Conservation (phyloP, 2,329 filamentous ascomycete species). For the Penicillium palitans region DNA sequence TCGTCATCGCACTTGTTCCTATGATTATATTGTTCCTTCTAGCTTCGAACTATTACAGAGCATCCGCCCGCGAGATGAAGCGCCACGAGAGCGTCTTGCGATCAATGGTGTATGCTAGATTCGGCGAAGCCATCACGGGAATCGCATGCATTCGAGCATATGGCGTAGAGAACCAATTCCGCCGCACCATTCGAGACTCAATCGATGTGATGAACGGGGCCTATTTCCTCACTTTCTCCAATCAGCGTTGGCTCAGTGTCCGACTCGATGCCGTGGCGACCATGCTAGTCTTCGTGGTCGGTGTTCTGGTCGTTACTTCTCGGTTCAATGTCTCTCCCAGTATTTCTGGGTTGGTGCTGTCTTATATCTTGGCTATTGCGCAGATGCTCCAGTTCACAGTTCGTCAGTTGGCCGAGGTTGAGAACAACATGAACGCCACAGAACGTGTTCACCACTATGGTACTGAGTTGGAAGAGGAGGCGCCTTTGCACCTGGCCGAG, state of each 20-base stretch:
- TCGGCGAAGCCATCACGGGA: conserved; percentile 76
- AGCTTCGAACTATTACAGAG: conserved; percentile 81
- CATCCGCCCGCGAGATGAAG: conserved; percentile 91
- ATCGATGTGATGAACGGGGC: conserved; percentile 93
- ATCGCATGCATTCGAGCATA: conserved; percentile 87
- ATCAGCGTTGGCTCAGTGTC: conserved; percentile 88
- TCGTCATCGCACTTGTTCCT: conserved; percentile 67
- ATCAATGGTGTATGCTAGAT: conserved; percentile 85
- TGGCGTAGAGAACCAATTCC: conserved; percentile 74
- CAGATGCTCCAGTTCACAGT: conserved; percentile 97
- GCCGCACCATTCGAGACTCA: conserved; percentile 64
- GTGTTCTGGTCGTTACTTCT: conserved; percentile 87
- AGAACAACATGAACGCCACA: conserved; percentile 97
- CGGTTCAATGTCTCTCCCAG: conserved; percentile 82
- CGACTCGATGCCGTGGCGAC: conserved; percentile 84
- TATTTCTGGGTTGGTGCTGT: conserved; percentile 83
- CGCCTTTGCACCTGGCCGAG: conserved; percentile 72
- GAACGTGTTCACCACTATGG: conserved; percentile 91
- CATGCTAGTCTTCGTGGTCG: conserved; percentile 79
- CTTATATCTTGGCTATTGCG: conserved; percentile 89
- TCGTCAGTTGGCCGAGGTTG: conserved; percentile 88
- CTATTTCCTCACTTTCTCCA: conserved; percentile 93
- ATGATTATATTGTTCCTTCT: conserved; percentile 77
- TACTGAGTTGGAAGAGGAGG: conserved; percentile 81
- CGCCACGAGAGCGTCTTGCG: conserved; percentile 87